phyloP scores from a whole-genome alignment of 2,329 filamentous ascomycete species.

The Fusarium globosum region DNA sequence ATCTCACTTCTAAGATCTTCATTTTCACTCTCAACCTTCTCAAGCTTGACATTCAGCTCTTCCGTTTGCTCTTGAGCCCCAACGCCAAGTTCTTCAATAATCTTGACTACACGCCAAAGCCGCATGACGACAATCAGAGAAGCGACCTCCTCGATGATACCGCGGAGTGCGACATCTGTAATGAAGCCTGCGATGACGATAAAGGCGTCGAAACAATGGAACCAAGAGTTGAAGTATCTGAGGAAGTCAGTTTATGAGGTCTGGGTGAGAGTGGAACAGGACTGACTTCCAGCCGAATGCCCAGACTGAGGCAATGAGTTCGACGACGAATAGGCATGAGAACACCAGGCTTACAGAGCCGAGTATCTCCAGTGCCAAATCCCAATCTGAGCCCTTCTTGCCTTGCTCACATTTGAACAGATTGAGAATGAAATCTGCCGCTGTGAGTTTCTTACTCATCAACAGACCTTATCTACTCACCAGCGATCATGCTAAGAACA shows the following conservation, averaged over 20 bases:
- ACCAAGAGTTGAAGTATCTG: conserved; percentile 22
- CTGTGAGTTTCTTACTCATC: accelerated
- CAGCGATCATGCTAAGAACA: conserved; percentile 22
- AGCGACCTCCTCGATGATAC: conserved; percentile 12
- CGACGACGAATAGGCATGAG: conserved; percentile 6
- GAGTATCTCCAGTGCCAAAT: background rate
- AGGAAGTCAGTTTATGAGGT: accelerated
- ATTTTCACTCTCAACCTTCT: background rate
- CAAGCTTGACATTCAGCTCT: background rate
- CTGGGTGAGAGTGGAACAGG: accelerated
- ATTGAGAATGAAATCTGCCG: background rate
- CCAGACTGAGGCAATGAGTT: conserved; percentile 7
- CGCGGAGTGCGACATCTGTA: background rate
- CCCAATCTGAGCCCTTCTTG: background rate
- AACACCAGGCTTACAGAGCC: background rate
- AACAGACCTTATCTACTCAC: accelerated
- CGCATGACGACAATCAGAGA: conserved; percentile 21
- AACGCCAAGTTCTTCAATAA: conserved; percentile 12
- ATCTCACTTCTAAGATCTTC: background rate
- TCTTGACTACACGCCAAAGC: conserved; percentile 16
- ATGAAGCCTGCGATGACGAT: conserved; percentile 17
- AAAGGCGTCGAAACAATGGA: conserved; percentile 11
- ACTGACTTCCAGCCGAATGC: conserved; percentile 15
- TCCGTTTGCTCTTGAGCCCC: conserved; percentile 10
- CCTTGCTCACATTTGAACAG: conserved; percentile 14